Conservation (phyloP, 179 eudicot genomes). For the Vitellaria paradoxa region DNA sequence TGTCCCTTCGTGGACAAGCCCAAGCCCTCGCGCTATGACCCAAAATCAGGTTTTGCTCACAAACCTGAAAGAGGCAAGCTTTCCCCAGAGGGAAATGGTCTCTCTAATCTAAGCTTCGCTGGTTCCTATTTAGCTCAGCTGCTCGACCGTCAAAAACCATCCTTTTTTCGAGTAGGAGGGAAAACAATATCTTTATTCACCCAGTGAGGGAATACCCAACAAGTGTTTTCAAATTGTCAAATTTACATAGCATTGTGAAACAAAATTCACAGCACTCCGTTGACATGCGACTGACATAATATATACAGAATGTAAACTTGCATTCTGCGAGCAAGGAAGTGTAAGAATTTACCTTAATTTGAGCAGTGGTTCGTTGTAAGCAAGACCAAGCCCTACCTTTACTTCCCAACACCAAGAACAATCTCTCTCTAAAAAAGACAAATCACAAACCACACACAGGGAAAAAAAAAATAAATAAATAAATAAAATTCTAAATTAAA, state of each 20-base stretch:
- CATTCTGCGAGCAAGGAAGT: background rate
- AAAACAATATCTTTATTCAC: background rate
- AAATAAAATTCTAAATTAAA: no score
- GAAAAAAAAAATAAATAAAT: no score
- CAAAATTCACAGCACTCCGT: background rate
- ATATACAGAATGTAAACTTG: background rate
- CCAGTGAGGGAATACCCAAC: background rate
- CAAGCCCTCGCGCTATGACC: no score
- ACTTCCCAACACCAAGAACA: no score
- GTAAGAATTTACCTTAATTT: background rate
- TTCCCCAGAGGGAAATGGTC: background rate
- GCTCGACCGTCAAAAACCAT: background rate
- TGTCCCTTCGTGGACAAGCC: background rate
- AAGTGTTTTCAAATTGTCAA: background rate
- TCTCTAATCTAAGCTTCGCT: background rate
- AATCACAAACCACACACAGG: no score
- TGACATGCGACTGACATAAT: background rate
- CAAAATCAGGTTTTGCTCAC: background rate
- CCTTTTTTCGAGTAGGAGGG: background rate
- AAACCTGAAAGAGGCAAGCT: background rate
- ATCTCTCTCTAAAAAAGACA: no score
- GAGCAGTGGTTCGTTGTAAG: background rate
- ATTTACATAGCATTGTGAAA: background rate
- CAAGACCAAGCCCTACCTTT: conserved; percentile 4
- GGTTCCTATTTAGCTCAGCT: background rate